Evolutionary conservation across 2,329 filamentous ascomycete genomes (phyloP).

Genomic region (Epichloe festucae): DNA sequence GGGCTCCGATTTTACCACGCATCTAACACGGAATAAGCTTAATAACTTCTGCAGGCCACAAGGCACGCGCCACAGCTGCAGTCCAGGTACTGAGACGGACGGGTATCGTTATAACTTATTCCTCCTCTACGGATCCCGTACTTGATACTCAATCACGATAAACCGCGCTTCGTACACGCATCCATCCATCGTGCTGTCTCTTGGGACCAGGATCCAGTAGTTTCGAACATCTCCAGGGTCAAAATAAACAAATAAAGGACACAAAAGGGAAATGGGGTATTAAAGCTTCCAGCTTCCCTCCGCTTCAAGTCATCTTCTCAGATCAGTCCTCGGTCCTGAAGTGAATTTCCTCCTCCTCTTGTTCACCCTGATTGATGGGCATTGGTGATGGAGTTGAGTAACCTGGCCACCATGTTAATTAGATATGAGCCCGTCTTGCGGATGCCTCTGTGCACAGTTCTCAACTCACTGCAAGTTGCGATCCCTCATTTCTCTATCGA

Average conservation of each 20-base stretch:
- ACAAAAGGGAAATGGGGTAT: constrained; percentile 5
- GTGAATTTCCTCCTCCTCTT: background rate
- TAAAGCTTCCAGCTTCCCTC: background rate
- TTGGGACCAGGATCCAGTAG: no score
- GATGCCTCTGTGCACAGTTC: background rate
- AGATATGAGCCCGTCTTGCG: background rate
- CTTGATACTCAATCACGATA: background rate
- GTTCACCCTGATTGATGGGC: constrained; percentile 6
- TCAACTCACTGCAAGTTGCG: constrained; percentile 33
- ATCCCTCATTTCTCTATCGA: constrained; percentile 44
- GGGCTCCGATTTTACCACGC: background rate
- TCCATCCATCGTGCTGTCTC: background rate
- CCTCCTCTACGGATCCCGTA: background rate
- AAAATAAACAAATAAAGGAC: background rate
- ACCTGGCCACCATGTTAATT: constrained; percentile 4
- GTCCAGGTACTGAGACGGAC: background rate
- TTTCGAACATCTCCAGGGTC: background rate
- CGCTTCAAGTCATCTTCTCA: background rate
- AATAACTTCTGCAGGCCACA: background rate
- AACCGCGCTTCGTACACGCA: background rate
- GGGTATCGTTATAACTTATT: constrained; percentile 6
- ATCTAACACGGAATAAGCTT: background rate
- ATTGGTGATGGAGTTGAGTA: constrained; percentile 15
- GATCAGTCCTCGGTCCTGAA: background rate
- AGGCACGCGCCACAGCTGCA: background rate